Conservation (phyloP, 768 basidiomycete genomes). For the Chalciporus chontae region DNA sequence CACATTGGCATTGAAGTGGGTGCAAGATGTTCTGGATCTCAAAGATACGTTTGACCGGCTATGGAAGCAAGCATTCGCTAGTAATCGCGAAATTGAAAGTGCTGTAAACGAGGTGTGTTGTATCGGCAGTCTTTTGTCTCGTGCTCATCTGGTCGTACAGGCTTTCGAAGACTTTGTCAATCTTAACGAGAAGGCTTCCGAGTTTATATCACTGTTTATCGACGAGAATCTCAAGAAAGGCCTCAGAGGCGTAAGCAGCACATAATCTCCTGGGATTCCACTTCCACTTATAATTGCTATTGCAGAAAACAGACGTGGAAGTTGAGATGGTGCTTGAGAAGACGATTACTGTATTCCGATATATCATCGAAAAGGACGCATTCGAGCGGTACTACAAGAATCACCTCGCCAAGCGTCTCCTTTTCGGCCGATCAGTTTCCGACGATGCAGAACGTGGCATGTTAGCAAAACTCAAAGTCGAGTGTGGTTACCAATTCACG, state of each 20-base stretch:
- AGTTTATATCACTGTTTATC: slow-evolving; percentile 94
- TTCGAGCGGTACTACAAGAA: slow-evolving; percentile 98
- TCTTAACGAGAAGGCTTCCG: slow-evolving; percentile 79
- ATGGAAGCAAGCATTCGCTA: slow-evolving; percentile 66
- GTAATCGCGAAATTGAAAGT: slow-evolving; percentile 75
- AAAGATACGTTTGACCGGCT: slow-evolving; percentile 88
- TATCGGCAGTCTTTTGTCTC: not conserved
- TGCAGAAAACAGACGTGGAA: slow-evolving; percentile 93
- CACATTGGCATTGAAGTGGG: slow-evolving; percentile 81
- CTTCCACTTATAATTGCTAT: not conserved
- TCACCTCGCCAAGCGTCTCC: slow-evolving; percentile 90
- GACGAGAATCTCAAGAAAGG: slow-evolving; percentile 96
- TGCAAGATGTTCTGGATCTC: slow-evolving; percentile 82
- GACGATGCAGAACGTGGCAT: slow-evolving; percentile 98
- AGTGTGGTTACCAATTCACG: slow-evolving; percentile 95
- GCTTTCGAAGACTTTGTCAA: slow-evolving; percentile 94
- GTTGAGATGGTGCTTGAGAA: slow-evolving; percentile 89
- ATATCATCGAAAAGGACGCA: slow-evolving; percentile 90
- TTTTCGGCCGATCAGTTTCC: slow-evolving; percentile 83
- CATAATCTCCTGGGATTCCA: not conserved
- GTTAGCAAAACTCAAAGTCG: slow-evolving; percentile 95
- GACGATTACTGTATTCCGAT: slow-evolving; percentile 94
- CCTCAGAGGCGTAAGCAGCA: slow-evolving; percentile 75
- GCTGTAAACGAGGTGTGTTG: slow-evolving; percentile 74
- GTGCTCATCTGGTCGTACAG: slow-evolving; percentile 38